Evolutionary conservation across 2,329 filamentous ascomycete species (phyloP).

Genomic region (Oidium heveae): DNA sequence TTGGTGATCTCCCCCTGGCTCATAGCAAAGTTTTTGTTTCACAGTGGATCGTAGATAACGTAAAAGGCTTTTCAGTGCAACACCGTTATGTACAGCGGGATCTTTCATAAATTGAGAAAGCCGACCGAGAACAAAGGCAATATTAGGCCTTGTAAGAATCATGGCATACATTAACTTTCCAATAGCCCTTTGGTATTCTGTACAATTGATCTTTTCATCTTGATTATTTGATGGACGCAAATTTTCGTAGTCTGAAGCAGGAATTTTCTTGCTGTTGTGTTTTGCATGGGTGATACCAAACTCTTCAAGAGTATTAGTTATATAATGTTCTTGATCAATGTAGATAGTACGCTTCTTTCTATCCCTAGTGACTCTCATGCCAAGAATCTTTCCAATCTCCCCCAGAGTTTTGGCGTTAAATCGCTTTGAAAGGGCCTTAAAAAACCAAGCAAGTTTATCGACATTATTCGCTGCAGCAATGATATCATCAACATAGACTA

Average conservation of each 20-base stretch:
- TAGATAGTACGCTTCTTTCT: background rate
- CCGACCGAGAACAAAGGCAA: background rate
- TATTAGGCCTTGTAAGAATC: background rate
- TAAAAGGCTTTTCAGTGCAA: background rate
- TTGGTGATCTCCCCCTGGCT: background rate
- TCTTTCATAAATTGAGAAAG: background rate
- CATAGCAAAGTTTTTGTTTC: background rate
- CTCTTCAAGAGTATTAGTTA: background rate
- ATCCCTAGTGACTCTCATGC: background rate
- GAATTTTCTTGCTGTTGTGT: background rate
- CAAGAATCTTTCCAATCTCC: background rate
- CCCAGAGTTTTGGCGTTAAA: background rate
- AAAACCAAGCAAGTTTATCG: background rate
- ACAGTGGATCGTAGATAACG: background rate
- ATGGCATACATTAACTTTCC: background rate
- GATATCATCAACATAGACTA: background rate
- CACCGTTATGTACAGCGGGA: background rate
- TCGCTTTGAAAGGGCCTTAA: background rate
- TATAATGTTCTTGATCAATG: background rate
- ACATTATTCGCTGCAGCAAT: background rate
- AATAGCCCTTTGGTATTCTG: background rate
- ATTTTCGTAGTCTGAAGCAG: background rate
- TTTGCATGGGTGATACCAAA: background rate
- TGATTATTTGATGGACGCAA: background rate
- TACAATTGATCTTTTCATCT: background rate